phyloP scores from a whole-genome alignment of 2,329 filamentous ascomycete genomes.

The Aspergillus neotritici region DNA sequence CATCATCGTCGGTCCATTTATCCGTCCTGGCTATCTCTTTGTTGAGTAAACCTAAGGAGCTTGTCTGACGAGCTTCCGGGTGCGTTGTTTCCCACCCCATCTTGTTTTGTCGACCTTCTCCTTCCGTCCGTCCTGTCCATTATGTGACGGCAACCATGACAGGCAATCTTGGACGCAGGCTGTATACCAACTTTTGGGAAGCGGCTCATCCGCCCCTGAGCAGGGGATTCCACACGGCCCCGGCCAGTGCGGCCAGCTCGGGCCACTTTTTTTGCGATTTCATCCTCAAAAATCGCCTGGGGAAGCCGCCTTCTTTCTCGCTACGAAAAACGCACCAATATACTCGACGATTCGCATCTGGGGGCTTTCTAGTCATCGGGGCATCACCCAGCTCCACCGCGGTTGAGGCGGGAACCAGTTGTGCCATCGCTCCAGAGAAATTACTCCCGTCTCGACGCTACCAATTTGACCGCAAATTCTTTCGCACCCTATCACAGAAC shows the following conservation, averaged over 20 bases:
- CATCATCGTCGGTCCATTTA: neutral
- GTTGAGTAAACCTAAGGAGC: no score
- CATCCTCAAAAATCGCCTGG: slow-evolving; percentile 12
- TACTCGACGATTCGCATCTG: slow-evolving; percentile 50
- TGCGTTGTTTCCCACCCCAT: neutral
- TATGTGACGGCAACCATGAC: slow-evolving; percentile 45
- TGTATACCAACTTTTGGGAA: slow-evolving; percentile 43
- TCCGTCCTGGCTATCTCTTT: no score
- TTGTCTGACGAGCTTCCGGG: no score
- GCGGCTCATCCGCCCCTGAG: slow-evolving; percentile 31
- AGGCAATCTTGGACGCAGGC: slow-evolving; percentile 42
- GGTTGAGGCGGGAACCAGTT: slow-evolving; percentile 30
- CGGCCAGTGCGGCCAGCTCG: slow-evolving; percentile 13
- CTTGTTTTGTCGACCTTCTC: neutral
- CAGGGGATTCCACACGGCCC: slow-evolving; percentile 22
- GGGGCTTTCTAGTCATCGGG: slow-evolving; percentile 50
- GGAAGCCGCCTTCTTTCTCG: slow-evolving; percentile 18
- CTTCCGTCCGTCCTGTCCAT: slow-evolving; percentile 23
- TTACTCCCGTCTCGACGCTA: slow-evolving; percentile 23
- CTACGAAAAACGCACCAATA: slow-evolving; percentile 34
- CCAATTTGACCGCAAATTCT: slow-evolving; percentile 14
- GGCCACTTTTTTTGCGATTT: slow-evolving; percentile 10
- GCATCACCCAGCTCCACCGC: slow-evolving; percentile 30
- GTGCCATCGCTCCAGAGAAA: slow-evolving; percentile 26
- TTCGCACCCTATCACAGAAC: slow-evolving; percentile 14